Evolutionary conservation across 768 basidiomycete species (phyloP).

Genomic region (Suillus ampliporus): DNA sequence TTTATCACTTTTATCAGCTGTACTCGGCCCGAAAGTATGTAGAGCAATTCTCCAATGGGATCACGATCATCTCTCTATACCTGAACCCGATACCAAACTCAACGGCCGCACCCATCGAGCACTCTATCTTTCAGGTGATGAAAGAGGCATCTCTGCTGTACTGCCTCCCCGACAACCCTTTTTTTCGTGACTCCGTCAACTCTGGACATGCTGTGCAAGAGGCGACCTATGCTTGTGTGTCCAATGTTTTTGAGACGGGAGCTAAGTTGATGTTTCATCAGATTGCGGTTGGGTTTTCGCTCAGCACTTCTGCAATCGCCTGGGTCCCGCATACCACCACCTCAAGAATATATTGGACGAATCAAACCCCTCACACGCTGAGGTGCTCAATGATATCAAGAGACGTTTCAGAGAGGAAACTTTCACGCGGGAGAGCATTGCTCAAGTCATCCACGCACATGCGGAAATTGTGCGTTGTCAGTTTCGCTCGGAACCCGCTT

Average conservation of each 20-base stretch:
- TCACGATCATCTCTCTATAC: conserved; percentile 95
- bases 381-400: conserved; percentile 95
- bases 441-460: conserved; percentile 84
- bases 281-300: conserved; percentile 99
- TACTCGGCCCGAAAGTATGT: conserved; percentile 99
- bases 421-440: conserved; percentile 94
- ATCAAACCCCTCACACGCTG: conserved; percentile 85
- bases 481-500: background rate
- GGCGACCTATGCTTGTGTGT: conserved; percentile 89
- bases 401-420: conserved; percentile 97
- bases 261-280: conserved; percentile 30
- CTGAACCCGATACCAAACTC: conserved; percentile 87
- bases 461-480: conserved; percentile 75
- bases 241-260: background rate
- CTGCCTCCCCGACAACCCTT: conserved; percentile 93
- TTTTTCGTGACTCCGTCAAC: conserved; percentile 61
- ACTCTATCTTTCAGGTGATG: conserved; percentile 97
- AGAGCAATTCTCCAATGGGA: conserved; percentile 96
- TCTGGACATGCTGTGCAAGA: conserved; percentile 90
- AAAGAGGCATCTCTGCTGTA: conserved; percentile 95
- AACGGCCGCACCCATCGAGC: conserved; percentile 88
- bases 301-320: conserved; percentile 96
- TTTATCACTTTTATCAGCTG: conserved; percentile 97
- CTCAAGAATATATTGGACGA: conserved; percentile 91
- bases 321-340: conserved; percentile 89